These are phyloP conservation scores for Agrostemma githago DNA, from an alignment of 148 eudicot species.

Conservation along the genomic window DNA sequence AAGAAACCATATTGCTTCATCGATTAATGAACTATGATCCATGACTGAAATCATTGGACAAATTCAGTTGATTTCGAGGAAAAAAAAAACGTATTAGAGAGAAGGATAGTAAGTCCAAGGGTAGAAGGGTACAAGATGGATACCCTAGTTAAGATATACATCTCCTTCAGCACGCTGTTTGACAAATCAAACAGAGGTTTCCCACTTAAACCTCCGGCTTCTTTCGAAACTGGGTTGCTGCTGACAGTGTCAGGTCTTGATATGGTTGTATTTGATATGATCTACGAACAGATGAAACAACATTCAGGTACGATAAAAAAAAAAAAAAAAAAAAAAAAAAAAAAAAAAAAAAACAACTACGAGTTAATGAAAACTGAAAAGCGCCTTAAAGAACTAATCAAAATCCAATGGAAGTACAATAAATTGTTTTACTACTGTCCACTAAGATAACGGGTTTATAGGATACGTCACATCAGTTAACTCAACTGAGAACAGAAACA, in stretches of 20 bases:
- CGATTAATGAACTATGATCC: not conserved
- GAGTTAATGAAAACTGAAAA: not conserved
- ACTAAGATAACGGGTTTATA: not conserved
- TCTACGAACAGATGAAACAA: conserved; percentile 41
- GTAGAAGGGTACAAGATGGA: not conserved
- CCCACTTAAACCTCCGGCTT: conserved; percentile 96
- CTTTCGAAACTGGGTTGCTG: conserved; percentile 53
- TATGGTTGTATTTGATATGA: conserved; percentile 94
- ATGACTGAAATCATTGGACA: not conserved
- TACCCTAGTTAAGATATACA: conserved; percentile 90
- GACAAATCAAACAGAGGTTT: conserved; percentile 82
- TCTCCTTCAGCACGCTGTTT: conserved; percentile 72
- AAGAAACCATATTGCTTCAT: too few species aligned
- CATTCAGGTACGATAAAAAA: not conserved
- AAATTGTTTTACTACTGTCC: too few species aligned
- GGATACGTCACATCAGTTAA: not conserved
- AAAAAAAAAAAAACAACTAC: not conserved
- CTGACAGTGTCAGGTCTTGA: conserved; percentile 75
- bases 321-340: too few species aligned
- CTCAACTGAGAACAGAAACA: not conserved
- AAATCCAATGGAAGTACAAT: not conserved
- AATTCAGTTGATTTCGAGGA: too few species aligned
- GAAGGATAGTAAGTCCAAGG: conserved; percentile 14
- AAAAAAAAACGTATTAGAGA: not conserved
- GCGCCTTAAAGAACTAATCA: not conserved